phyloP scores from a whole-genome alignment of 352 stramenopile species.

The Pythium aristosporum region DNA sequence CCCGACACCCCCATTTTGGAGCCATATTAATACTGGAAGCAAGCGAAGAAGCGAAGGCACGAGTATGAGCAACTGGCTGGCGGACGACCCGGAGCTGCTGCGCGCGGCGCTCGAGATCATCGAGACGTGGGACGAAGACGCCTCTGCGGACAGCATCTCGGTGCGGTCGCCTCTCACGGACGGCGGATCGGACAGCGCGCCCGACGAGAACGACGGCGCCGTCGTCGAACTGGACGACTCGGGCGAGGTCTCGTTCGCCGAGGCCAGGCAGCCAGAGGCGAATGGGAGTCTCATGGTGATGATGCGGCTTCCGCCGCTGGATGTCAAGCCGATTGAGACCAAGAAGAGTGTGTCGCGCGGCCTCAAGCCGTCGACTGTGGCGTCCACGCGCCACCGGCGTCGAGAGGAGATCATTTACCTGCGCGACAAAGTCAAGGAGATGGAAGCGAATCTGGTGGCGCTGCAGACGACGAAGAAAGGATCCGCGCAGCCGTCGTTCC shows the following conservation, averaged over 20 bases:
- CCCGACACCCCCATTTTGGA: not conserved
- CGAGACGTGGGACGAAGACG: constrained; percentile 13
- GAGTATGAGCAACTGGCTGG: constrained; percentile 8
- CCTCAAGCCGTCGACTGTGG: constrained; percentile 19
- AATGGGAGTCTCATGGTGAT: not conserved
- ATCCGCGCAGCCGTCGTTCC: not conserved
- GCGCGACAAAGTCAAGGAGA: constrained; percentile 22
- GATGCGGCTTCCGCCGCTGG: not conserved
- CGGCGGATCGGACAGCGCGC: constrained; percentile 1
- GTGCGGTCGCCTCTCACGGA: not conserved
- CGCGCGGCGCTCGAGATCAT: constrained; percentile 21
- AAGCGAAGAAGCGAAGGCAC: not conserved
- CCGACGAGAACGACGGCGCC: not conserved
- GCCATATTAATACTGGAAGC: not conserved
- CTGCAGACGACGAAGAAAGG: constrained; percentile 3
- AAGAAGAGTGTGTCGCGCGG: not conserved
- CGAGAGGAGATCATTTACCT: constrained; percentile 27
- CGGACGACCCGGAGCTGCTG: constrained; percentile 22
- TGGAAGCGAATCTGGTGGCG: constrained; percentile 9
- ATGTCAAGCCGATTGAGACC: not conserved
- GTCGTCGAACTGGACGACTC: constrained; percentile 5
- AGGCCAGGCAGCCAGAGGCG: not conserved
- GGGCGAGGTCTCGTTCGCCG: not conserved
- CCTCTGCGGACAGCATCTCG: not conserved
- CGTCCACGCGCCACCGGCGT: constrained; percentile 16